Conservation (phyloP, 371 early-diverging fungal genomes). For the Aphelidium insulamus region DNA sequence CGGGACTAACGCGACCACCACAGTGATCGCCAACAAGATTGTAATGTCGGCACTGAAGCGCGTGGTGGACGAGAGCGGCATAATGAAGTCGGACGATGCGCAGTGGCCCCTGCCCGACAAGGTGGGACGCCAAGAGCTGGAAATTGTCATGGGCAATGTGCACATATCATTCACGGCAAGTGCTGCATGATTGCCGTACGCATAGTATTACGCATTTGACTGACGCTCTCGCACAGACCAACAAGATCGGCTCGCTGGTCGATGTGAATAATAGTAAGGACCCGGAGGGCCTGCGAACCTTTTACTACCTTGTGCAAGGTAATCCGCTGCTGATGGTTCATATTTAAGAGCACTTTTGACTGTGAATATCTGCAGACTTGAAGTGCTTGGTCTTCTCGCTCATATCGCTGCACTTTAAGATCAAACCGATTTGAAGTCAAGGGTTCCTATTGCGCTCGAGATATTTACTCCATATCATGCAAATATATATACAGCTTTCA, state of each 20-base stretch:
- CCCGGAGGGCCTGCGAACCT: conserved; percentile 78
- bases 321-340: no score
- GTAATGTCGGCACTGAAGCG: conserved; percentile 65
- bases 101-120: conserved; percentile 81
- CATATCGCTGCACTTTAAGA: conserved; percentile 88
- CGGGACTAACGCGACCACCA: background rate
- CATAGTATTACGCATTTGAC: no score
- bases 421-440: conserved; percentile 12
- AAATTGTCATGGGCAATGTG: conserved; percentile 66
- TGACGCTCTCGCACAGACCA: conserved; percentile 25
- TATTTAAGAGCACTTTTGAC: no score
- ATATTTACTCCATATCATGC: background rate
- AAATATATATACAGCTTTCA: background rate
- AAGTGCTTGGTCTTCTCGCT: conserved; percentile 85
- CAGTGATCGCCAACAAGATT: conserved; percentile 52
- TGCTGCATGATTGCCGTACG: no score
- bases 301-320: conserved; percentile 94
- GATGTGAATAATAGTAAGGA: conserved; percentile 77
- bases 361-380: no score
- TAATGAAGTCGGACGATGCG: conserved; percentile 75
- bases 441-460: background rate
- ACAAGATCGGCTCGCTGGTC: conserved; percentile 72
- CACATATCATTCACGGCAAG: conserved; percentile 81
- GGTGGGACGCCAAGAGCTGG: conserved; percentile 82
- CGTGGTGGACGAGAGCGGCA: conserved; percentile 67